These are phyloP conservation scores for Pseudocercospora fijiensis DNA, from an alignment of 2,329 filamentous ascomycete genomes.

Conservation along the genomic window DNA sequence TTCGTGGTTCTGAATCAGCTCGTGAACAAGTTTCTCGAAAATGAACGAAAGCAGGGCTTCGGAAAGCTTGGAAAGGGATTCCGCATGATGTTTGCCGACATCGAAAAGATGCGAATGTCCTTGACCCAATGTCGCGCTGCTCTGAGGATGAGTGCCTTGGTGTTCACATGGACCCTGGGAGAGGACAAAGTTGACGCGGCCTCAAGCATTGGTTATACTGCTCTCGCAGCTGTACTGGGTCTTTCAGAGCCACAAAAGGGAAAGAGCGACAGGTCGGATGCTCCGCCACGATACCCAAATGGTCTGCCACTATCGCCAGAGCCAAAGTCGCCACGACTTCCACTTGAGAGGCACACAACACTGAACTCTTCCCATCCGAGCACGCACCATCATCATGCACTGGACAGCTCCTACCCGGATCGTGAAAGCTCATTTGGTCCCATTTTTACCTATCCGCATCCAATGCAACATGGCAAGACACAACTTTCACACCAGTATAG, in stretches of 20 bases:
- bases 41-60: slow-evolving; percentile 61
- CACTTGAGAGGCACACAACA: slow-evolving; percentile 1
- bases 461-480: slow-evolving; percentile 13
- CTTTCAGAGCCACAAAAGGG: slow-evolving; percentile 23
- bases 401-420: not conserved
- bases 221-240: slow-evolving; percentile 64
- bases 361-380: not conserved
- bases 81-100: slow-evolving; percentile 63
- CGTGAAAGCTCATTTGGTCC: slow-evolving; percentile 1
- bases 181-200: slow-evolving; percentile 57
- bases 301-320: not conserved
- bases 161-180: slow-evolving; percentile 64
- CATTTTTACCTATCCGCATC: not conserved
- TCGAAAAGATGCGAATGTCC: slow-evolving; percentile 59
- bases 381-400: not conserved
- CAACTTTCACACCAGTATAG: slow-evolving; percentile 16
- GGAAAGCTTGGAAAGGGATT: slow-evolving; percentile 61
- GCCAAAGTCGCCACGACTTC: not conserved
- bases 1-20: slow-evolving; percentile 65
- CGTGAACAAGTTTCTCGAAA: slow-evolving; percentile 60
- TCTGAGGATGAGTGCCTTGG: slow-evolving; percentile 51
- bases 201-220: slow-evolving; percentile 66
- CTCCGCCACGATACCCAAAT: not conserved
- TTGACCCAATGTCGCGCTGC: slow-evolving; percentile 61
- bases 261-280: not conserved